Conservation (phyloP, 352 stramenopile genomes). For the Globisporangium solare region DNA sequence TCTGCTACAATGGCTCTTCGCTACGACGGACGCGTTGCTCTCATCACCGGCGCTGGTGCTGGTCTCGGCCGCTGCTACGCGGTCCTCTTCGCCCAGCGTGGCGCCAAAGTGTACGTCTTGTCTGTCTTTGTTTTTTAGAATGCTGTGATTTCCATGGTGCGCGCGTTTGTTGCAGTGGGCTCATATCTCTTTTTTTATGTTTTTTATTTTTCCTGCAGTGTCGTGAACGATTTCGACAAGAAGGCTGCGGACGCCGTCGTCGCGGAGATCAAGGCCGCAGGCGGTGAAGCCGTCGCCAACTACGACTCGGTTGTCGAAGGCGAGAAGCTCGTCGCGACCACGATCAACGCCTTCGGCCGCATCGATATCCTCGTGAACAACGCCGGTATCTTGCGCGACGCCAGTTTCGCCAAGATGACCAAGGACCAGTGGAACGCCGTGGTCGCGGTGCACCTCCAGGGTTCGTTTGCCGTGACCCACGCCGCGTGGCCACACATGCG, state of each 20-base stretch:
- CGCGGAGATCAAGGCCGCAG: slow-evolving; percentile 66
- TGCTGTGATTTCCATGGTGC: too few species aligned
- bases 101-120: slow-evolving; percentile 75
- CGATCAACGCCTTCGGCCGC: slow-evolving; percentile 62
- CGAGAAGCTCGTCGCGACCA: slow-evolving; percentile 74
- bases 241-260: slow-evolving; percentile 69
- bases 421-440: slow-evolving; percentile 87
- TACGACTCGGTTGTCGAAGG: slow-evolving; percentile 86
- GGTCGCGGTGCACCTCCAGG: slow-evolving; percentile 79
- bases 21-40: slow-evolving; percentile 71
- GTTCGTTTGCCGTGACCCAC: slow-evolving; percentile 78
- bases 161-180: too few species aligned
- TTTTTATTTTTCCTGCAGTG: slow-evolving; percentile 18
- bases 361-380: slow-evolving; percentile 92
- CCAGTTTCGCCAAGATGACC: slow-evolving; percentile 88
- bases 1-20: slow-evolving; percentile 40
- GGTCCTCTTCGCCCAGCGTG: slow-evolving; percentile 61
- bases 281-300: slow-evolving; percentile 68
- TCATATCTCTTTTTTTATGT: not conserved
- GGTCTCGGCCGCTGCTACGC: slow-evolving; percentile 77
- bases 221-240: slow-evolving; percentile 76
- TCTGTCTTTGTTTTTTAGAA: too few species aligned
- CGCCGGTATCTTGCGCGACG: slow-evolving; percentile 91
- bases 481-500: slow-evolving; percentile 87
- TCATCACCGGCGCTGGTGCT: slow-evolving; percentile 71